These are phyloP conservation scores for Apiotrichum gracile DNA, from an alignment of 1,284 basidiomycete species.

Conservation along the genomic window DNA sequence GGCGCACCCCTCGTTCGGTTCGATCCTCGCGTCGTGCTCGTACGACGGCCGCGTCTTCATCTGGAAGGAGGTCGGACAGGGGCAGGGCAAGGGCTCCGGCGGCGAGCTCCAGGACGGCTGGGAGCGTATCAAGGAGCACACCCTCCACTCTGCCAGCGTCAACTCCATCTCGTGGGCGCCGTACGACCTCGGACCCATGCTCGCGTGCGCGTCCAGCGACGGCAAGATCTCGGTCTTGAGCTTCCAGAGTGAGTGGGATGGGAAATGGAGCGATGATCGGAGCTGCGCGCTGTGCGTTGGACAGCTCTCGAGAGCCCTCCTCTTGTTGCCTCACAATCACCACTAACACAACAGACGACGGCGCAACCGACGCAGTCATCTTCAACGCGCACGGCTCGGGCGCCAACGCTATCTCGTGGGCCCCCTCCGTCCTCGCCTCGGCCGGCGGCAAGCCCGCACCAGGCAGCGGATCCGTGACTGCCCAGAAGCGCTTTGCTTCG, in stretches of 20 bases:
- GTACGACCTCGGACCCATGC: slow-evolving; percentile 90
- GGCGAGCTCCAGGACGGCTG: slow-evolving; percentile 56
- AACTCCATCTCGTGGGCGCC: slow-evolving; percentile 99
- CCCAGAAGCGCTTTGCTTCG: slow-evolving; percentile 76
- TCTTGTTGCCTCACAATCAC: background rate
- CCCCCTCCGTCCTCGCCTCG: slow-evolving; percentile 66
- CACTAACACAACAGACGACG: slow-evolving; percentile 64
- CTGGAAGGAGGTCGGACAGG: slow-evolving; percentile 71
- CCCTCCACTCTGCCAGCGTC: slow-evolving; percentile 83
- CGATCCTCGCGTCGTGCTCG: slow-evolving; percentile 92
- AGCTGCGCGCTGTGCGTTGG: no score
- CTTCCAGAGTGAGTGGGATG: slow-evolving; percentile 91
- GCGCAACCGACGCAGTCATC: slow-evolving; percentile 90
- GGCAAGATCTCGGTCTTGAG: slow-evolving; percentile 94
- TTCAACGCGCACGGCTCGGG: slow-evolving; percentile 95
- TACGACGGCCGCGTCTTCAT: slow-evolving; percentile 98
- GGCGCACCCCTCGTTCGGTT: slow-evolving; percentile 95
- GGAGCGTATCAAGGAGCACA: slow-evolving; percentile 95
- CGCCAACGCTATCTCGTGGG: slow-evolving; percentile 97
- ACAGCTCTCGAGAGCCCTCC: no score
- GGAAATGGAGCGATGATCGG: no score
- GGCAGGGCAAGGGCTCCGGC: slow-evolving; percentile 42
- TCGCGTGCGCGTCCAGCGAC: slow-evolving; percentile 97
- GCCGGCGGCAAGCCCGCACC: slow-evolving; percentile 1
- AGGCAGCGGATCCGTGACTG: slow-evolving; percentile 3